These are phyloP conservation scores for Trichoderma harzianum DNA, from an alignment of 2,329 filamentous ascomycete genomes.

Conservation along the genomic window DNA sequence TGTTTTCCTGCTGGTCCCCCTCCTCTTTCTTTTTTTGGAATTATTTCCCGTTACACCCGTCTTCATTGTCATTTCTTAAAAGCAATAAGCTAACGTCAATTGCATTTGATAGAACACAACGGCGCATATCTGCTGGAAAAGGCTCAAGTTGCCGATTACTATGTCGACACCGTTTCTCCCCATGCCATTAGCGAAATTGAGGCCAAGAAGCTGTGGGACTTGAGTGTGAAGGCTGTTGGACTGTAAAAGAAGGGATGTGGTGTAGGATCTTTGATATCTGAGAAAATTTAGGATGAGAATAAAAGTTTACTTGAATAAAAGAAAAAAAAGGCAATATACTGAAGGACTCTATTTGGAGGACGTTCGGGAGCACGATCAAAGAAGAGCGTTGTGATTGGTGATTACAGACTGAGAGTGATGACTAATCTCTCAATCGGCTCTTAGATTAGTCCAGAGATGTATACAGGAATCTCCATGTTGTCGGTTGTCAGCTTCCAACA, in stretches of 20 bases:
- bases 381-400: neutral
- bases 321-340: neutral
- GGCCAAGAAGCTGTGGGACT: conserved; percentile 43
- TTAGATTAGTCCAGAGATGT: neutral
- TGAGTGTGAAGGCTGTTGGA: conserved; percentile 45
- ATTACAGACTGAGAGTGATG: neutral
- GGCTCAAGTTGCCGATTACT: conserved; percentile 31
- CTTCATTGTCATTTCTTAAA: neutral
- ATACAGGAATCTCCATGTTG: neutral
- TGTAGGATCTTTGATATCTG: neutral
- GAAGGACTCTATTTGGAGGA: neutral
- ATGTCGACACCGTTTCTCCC: conserved; percentile 28
- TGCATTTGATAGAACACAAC: conserved; percentile 27
- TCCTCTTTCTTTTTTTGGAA: neutral
- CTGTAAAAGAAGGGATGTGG: no score
- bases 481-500: neutral
- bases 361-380: neutral
- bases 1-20: neutral
- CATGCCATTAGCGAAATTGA: conserved; percentile 33
- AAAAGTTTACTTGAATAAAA: neutral
- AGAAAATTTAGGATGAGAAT: neutral
- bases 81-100: neutral
- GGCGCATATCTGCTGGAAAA: conserved; percentile 33
- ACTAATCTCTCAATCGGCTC: neutral
- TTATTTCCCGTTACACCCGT: neutral